Evolutionary conservation across 306 rosid genomes (phyloP).

Genomic region (Trifolium repens): DNA sequence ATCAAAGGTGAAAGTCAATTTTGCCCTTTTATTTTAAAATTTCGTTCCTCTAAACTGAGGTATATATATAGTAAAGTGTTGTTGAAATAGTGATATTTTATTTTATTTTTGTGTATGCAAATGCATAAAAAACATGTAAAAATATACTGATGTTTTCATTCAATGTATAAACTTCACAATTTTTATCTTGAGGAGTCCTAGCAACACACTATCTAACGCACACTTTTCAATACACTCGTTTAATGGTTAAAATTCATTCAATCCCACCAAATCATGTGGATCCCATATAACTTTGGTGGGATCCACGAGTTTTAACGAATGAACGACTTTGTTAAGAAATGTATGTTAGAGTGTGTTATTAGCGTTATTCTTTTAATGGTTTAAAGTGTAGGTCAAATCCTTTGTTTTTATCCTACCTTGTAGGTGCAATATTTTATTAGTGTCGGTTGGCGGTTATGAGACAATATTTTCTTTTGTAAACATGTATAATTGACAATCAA

Average conservation of each 20-base stretch:
- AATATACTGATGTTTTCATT: background rate
- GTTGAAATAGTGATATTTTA: background rate
- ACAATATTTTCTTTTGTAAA: conserved; percentile 11
- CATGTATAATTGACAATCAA: background rate
- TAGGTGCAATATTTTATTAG: too few species aligned
- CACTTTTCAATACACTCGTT: too few species aligned
- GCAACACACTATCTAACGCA: too few species aligned
- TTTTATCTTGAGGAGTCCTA: background rate
- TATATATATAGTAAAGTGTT: background rate
- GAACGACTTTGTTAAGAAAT: too few species aligned
- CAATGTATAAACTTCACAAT: conserved; percentile 6
- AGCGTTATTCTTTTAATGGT: background rate
- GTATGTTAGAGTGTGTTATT: too few species aligned
- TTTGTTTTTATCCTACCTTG: too few species aligned
- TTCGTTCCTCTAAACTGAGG: background rate
- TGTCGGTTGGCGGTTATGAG: conserved; percentile 24
- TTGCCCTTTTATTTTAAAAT: conserved; percentile 8
- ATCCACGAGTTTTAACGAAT: too few species aligned
- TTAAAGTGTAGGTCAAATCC: background rate
- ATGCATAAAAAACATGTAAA: background rate
- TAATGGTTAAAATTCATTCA: too few species aligned
- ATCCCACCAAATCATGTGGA: too few species aligned
- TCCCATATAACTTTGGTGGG: too few species aligned
- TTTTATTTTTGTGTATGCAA: background rate
- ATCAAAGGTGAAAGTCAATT: conserved; percentile 60